phyloP scores from a whole-genome alignment of 2,329 filamentous ascomycete species.

The Alternaria atra region DNA sequence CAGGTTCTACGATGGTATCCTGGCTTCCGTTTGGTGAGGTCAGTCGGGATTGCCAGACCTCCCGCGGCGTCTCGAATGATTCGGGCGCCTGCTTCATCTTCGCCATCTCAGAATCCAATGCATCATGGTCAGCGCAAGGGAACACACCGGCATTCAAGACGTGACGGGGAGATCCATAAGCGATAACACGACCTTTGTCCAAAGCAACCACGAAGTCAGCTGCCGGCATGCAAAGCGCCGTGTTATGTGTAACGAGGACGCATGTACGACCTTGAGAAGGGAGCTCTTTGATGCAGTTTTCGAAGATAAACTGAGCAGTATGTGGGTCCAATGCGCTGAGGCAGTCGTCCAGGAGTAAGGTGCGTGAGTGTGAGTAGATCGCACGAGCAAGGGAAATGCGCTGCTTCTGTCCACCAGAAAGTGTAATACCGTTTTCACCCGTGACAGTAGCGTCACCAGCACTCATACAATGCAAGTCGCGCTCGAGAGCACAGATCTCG shows the following conservation, averaged over 20 bases:
- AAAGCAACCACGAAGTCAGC: constrained; percentile 2
- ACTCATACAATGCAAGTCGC: constrained; percentile 7
- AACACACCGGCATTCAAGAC: neutral
- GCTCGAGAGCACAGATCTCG: constrained; percentile 12
- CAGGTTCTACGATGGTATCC: neutral
- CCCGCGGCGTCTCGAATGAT: neutral
- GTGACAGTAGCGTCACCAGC: constrained; percentile 15
- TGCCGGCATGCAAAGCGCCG: neutral
- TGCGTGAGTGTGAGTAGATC: constrained; percentile 54
- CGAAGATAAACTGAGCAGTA: constrained; percentile 11
- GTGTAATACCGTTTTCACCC: constrained; percentile 40
- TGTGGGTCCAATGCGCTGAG: constrained; percentile 56
- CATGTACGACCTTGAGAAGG: constrained; percentile 64
- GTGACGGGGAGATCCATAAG: neutral
- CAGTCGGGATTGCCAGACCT: neutral
- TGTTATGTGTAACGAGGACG: constrained; percentile 83
- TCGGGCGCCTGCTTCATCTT: neutral
- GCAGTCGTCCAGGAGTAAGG: constrained; percentile 58
- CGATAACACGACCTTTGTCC: neutral
- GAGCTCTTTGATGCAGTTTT: constrained; percentile 19
- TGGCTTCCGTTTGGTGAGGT: neutral
- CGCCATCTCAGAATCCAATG: neutral
- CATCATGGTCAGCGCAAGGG: neutral
- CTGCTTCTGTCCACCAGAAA: constrained; percentile 59
- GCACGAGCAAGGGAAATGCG: constrained; percentile 50